Conservation (phyloP, 768 basidiomycete genomes). For the Mycena polygramma region DNA sequence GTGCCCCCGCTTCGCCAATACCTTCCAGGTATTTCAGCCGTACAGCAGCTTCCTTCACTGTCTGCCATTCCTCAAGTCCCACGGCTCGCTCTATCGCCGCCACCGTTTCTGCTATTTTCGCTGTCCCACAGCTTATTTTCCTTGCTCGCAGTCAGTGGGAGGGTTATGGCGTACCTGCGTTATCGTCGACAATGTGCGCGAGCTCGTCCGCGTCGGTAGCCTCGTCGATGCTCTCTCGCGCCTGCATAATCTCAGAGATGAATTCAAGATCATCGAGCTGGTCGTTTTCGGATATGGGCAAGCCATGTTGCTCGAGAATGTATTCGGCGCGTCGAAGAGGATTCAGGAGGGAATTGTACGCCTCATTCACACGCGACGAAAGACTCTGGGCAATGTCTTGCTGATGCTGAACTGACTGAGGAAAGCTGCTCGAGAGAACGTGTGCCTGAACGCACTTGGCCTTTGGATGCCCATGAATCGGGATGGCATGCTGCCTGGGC, state of each 20-base stretch:
- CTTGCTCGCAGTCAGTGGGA: background rate
- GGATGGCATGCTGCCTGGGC: constrained; percentile 89
- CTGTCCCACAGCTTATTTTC: constrained; percentile 51
- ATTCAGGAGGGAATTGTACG: constrained; percentile 80
- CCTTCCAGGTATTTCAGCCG: constrained; percentile 81
- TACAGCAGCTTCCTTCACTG: constrained; percentile 71
- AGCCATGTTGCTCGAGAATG: constrained; percentile 74
- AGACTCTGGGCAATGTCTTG: constrained; percentile 72
- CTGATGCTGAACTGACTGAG: constrained; percentile 46
- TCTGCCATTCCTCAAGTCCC: constrained; percentile 64
- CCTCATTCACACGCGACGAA: constrained; percentile 85
- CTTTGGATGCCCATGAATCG: constrained; percentile 83
- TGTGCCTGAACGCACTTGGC: constrained; percentile 59
- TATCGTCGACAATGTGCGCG: constrained; percentile 63
- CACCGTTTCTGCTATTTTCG: constrained; percentile 62
- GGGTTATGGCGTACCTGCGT: constrained; percentile 58
- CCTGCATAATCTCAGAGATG: constrained; percentile 84
- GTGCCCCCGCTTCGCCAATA: constrained; percentile 65
- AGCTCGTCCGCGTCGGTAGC: constrained; percentile 65
- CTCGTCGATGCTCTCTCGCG: constrained; percentile 81
- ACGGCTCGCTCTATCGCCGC: constrained; percentile 64
- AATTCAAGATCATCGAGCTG: constrained; percentile 78
- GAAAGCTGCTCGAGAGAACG: background rate
- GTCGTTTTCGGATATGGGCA: constrained; percentile 75
- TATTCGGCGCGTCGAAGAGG: constrained; percentile 87